A percentile compares a stretch with the other conserved stretches of the same genome.
Conservation (phyloP, 192 early-diverging fungal species). For the Entomortierella beljakovae region DNA sequence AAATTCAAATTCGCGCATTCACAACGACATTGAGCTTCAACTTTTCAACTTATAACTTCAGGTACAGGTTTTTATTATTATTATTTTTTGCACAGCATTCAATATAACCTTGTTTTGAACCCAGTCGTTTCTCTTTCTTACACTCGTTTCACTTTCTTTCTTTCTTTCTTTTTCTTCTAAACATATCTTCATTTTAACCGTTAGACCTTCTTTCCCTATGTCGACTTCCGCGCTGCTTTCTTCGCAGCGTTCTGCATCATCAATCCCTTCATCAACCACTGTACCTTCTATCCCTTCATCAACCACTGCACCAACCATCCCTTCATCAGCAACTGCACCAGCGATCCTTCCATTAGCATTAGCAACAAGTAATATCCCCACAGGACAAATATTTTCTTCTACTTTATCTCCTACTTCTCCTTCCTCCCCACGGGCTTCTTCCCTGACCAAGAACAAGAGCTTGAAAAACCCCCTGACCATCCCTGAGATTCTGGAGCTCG, state of each 20-base stretch:
- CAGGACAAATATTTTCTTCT: neutral
- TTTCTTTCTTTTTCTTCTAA: conserved; percentile 3
- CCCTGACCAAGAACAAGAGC: neutral
- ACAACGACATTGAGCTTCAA: neutral
- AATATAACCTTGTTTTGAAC: neutral
- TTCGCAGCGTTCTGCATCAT: neutral
- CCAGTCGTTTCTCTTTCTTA: neutral
- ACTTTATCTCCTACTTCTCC: neutral
- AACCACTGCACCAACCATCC: neutral
- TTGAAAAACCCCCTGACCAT: conserved; percentile 16
- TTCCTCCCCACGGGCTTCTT: neutral
- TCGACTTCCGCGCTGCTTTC: neutral
- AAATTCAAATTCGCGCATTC: too few species aligned
- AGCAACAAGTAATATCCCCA: neutral
- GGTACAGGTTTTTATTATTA: neutral
- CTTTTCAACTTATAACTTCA: neutral
- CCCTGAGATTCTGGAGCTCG: conserved; percentile 32
- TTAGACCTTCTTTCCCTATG: neutral
- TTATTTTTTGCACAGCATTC: neutral
- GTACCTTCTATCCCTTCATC: neutral
- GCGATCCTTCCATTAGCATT: neutral
- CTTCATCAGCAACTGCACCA: neutral
- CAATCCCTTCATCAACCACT: neutral
- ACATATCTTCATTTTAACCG: neutral
- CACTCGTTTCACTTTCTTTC: neutral